These are phyloP conservation scores for Neoarthrinium moseri DNA, from an alignment of 2,329 filamentous ascomycete genomes.

Conservation along the genomic window DNA sequence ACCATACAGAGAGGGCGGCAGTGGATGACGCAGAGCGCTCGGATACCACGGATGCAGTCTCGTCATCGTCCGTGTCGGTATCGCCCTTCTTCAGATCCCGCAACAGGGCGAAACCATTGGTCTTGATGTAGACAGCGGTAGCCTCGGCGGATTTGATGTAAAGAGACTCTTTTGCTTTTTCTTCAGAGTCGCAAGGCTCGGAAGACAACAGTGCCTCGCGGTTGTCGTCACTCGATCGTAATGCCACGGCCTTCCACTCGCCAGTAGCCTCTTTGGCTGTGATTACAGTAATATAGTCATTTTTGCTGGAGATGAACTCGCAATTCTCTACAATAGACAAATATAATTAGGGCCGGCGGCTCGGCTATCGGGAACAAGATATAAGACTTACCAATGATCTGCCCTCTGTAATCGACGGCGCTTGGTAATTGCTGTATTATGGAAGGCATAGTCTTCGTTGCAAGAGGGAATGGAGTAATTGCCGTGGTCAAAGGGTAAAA, in stretches of 20 bases:
- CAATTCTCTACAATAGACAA: slow-evolving; percentile 20
- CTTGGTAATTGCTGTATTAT: background rate
- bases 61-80: slow-evolving; percentile 19
- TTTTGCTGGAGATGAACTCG: slow-evolving; percentile 24
- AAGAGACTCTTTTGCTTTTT: slow-evolving; percentile 24
- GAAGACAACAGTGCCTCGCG: slow-evolving; percentile 23
- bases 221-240: slow-evolving; percentile 18
- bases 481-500: background rate
- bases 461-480: no score
- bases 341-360: background rate
- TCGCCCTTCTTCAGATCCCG: slow-evolving; percentile 16
- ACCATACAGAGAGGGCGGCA: slow-evolving; percentile 22
- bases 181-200: slow-evolving; percentile 14
- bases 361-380: background rate
- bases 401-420: slow-evolving; percentile 21
- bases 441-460: background rate
- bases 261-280: slow-evolving; percentile 18
- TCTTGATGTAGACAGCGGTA: slow-evolving; percentile 21
- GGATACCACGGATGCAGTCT: slow-evolving; percentile 22
- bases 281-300: slow-evolving; percentile 24
- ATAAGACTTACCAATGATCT: slow-evolving; percentile 23
- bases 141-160: slow-evolving; percentile 27
- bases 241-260: slow-evolving; percentile 21
- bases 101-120: slow-evolving; percentile 23
- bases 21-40: slow-evolving; percentile 20